These are phyloP conservation scores for Trematosphaeria pertusa DNA, from an alignment of 2,329 filamentous ascomycete genomes.

Conservation along the genomic window DNA sequence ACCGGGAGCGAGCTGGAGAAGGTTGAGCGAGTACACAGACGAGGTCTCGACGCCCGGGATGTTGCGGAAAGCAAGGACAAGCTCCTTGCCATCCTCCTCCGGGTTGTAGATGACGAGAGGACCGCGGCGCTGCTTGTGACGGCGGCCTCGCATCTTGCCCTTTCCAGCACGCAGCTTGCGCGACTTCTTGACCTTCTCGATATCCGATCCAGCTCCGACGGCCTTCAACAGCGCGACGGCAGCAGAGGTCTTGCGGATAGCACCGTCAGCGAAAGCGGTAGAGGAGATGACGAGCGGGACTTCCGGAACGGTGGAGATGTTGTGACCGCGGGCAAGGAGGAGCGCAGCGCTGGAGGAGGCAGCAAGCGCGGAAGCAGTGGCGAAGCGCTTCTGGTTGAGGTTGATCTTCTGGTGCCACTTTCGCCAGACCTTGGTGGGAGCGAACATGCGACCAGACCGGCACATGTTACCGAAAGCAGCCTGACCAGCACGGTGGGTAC, in stretches of 20 bases:
- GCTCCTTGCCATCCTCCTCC: conserved; percentile 91
- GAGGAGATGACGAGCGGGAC: conserved; percentile 97
- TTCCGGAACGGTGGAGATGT: conserved; percentile 89
- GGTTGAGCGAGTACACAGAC: conserved; percentile 92
- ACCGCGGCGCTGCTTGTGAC: conserved; percentile 96
- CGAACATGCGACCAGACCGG: conserved; percentile 99
- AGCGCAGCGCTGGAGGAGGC: conserved; percentile 95
- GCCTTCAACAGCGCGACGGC: conserved; percentile 88
- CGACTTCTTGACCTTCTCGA: conserved; percentile 95
- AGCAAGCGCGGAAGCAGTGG: conserved; percentile 95
- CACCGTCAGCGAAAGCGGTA: conserved; percentile 79
- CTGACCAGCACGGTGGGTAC: conserved; percentile 99
- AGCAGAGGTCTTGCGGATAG: conserved; percentile 85
- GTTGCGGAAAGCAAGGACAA: conserved; percentile 97
- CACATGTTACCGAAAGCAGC: conserved; percentile 99
- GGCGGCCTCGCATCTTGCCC: conserved; percentile 97
- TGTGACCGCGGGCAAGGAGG: conserved; percentile 96
- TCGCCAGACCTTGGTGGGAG: conserved; percentile 99
- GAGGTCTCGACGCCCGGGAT: conserved; percentile 97
- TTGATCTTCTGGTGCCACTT: conserved; percentile 99
- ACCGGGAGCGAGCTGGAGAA: conserved; percentile 98
- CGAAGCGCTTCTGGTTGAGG: conserved; percentile 98
- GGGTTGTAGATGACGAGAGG: conserved; percentile 98
- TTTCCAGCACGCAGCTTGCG: conserved; percentile 98
- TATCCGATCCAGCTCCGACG: conserved; percentile 85